A percentile compares a stretch with the other conserved stretches of the same genome.
phyloP scores from a whole-genome alignment of 257 asterid species.

The Primulina eburnea region DNA sequence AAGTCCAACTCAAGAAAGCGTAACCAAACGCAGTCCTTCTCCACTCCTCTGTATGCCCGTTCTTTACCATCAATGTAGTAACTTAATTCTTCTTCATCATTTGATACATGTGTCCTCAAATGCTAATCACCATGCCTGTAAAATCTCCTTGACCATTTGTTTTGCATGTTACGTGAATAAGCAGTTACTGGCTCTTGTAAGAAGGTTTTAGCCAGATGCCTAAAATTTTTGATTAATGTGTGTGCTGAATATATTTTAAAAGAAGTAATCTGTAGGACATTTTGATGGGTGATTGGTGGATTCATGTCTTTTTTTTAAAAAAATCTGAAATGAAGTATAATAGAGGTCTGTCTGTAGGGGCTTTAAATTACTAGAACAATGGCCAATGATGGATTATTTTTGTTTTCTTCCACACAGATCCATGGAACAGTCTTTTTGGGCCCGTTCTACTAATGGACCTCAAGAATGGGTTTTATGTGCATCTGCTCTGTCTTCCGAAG shows the following conservation, averaged over 20 bases:
- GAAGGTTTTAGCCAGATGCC: background rate
- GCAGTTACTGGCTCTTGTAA: no score
- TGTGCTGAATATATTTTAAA: background rate
- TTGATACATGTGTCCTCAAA: background rate
- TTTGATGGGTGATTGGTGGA: background rate
- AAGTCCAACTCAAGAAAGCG: conserved; percentile 43
- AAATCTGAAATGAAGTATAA: background rate
- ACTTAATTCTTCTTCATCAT: conserved; percentile 2
- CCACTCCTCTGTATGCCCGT: conserved; percentile 44
- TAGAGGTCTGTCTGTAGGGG: background rate
- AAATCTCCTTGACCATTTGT: no score
- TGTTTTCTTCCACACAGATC: conserved; percentile 41
- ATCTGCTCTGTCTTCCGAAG: conserved; percentile 76
- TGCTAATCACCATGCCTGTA: background rate
- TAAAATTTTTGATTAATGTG: background rate
- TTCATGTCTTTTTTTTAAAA: conserved; percentile 2
- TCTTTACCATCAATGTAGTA: background rate
- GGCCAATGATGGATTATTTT: conserved; percentile 19
- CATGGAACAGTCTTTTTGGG: conserved; percentile 41
- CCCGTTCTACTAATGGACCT: conserved; percentile 38
- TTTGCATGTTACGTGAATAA: no score
- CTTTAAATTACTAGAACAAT: conserved; percentile 4
- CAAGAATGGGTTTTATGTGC: conserved; percentile 75
- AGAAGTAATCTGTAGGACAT: conserved; percentile 9
- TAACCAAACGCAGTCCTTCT: conserved; percentile 20